Evolutionary conservation across 805 yeast genomes (phyloP).

Genomic region (Starmerella tilneyi): DNA sequence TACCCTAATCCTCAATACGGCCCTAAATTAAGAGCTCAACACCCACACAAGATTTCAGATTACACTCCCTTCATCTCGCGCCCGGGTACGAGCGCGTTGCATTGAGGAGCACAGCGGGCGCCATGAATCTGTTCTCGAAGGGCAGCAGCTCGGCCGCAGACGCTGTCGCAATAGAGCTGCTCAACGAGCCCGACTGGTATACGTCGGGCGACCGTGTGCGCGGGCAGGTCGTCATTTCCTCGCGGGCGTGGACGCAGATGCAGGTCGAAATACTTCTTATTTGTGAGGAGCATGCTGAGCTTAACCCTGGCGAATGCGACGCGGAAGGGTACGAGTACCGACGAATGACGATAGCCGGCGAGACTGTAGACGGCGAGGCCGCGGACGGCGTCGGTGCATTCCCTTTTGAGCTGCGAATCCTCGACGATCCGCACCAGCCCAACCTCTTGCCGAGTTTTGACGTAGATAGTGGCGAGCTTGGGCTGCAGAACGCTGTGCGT

Average conservation of each 20-base stretch:
- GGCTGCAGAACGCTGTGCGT: constrained; percentile 6
- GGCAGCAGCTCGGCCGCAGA: neutral
- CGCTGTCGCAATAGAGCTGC: constrained; percentile 7
- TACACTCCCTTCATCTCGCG: no score
- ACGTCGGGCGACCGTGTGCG: constrained; percentile 13
- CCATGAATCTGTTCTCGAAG: constrained; percentile 5
- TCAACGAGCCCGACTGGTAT: constrained; percentile 13
- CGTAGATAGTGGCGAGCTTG: constrained; percentile 1
- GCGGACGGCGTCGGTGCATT: constrained; percentile 8
- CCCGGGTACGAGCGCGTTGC: no score
- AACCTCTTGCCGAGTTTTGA: constrained; percentile 17
- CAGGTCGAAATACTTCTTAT: constrained; percentile 11
- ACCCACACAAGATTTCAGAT: no score
- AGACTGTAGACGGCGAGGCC: constrained; percentile 13
- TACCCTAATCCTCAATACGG: no score
- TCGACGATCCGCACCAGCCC: constrained; percentile 13
- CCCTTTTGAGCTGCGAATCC: constrained; percentile 14
- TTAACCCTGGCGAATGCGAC: neutral
- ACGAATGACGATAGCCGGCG: constrained; percentile 13
- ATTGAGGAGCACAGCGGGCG: neutral
- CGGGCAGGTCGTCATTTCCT: constrained; percentile 9
- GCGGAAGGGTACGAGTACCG: constrained; percentile 7
- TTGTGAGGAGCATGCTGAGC: constrained; percentile 19
- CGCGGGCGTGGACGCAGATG: constrained; percentile 11
- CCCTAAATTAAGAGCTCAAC: constrained; percentile 6